phyloP scores from a whole-genome alignment of 2,329 filamentous ascomycete species.

The Elsinoe ampelina region DNA sequence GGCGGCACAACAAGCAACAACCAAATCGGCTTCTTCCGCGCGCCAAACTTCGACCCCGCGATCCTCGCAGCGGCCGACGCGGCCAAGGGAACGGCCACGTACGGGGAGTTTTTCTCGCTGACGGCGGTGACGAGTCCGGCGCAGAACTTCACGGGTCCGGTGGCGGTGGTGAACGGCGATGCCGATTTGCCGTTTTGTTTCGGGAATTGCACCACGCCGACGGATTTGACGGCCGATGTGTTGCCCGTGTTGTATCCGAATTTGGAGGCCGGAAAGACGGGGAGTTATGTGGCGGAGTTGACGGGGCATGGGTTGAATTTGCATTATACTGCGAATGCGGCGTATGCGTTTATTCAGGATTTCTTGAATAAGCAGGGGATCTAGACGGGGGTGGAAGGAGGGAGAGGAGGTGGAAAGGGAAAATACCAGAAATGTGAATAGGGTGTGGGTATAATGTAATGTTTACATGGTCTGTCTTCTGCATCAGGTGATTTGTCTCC shows the following conservation, averaged over 20 bases:
- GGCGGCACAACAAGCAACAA: constrained; percentile 19
- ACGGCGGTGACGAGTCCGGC: constrained; percentile 17
- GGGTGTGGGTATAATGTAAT: constrained; percentile 5
- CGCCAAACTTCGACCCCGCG: constrained; percentile 23
- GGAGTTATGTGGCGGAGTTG: constrained; percentile 20
- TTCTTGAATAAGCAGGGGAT: constrained; percentile 19
- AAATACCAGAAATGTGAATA: not conserved
- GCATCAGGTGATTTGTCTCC: not conserved
- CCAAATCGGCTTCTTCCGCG: constrained; percentile 26
- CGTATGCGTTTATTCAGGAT: constrained; percentile 22
- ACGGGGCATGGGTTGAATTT: constrained; percentile 27
- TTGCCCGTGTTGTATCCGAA: constrained; percentile 20
- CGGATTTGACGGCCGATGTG: constrained; percentile 19
- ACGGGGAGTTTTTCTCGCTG: constrained; percentile 26
- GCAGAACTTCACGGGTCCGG: constrained; percentile 21
- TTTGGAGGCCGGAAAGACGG: constrained; percentile 16
- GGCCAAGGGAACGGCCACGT: constrained; percentile 23
- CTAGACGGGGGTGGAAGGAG: not conserved
- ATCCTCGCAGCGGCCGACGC: constrained; percentile 23
- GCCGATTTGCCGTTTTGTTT: constrained; percentile 26
- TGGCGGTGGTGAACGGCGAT: constrained; percentile 25
- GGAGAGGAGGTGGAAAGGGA: not conserved
- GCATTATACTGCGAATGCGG: constrained; percentile 24
- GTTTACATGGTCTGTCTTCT: not conserved
- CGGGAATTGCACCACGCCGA: constrained; percentile 25